Conservation (phyloP, 2,329 filamentous ascomycete genomes). For the Zymoseptoria tritici region DNA sequence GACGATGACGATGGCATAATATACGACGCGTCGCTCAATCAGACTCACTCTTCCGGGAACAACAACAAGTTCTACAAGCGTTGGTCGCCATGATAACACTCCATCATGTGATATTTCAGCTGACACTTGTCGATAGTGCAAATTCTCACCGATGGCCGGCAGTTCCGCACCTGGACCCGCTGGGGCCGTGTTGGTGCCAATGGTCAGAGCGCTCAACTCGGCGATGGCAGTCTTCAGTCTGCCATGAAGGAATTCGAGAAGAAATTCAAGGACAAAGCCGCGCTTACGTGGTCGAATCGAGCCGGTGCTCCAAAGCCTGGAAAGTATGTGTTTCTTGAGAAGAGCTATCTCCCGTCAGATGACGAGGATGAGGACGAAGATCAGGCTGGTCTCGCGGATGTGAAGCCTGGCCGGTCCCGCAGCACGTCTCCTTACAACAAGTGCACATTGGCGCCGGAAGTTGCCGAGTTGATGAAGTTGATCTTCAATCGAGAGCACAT, state of each 20-base stretch:
- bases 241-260: slow-evolving; percentile 43
- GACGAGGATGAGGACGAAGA: slow-evolving; percentile 40
- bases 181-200: slow-evolving; percentile 68
- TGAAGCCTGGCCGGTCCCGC: neutral
- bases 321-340: slow-evolving; percentile 75
- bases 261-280: slow-evolving; percentile 51
- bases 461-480: too few relatives aligned
- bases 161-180: slow-evolving; percentile 52
- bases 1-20: slow-evolving; percentile 55
- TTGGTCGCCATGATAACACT: too few relatives aligned
- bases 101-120: too few relatives aligned
- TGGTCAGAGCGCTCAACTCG: slow-evolving; percentile 40
- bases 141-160: slow-evolving; percentile 61
- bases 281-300: slow-evolving; percentile 45
- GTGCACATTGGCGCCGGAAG: too few relatives aligned
- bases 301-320: slow-evolving; percentile 49
- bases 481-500: slow-evolving; percentile 79
- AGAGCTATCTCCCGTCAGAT: slow-evolving; percentile 62
- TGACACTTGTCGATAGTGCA: slow-evolving; percentile 47
- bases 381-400: neutral
- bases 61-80: slow-evolving; percentile 84
- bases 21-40: slow-evolving; percentile 72
- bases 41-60: slow-evolving; percentile 63
- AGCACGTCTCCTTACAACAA: too few relatives aligned
- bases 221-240: slow-evolving; percentile 29